Evolutionary conservation across 139 green algal genomes (phyloP).

Genomic region (Chlamydomonas applanata): DNA sequence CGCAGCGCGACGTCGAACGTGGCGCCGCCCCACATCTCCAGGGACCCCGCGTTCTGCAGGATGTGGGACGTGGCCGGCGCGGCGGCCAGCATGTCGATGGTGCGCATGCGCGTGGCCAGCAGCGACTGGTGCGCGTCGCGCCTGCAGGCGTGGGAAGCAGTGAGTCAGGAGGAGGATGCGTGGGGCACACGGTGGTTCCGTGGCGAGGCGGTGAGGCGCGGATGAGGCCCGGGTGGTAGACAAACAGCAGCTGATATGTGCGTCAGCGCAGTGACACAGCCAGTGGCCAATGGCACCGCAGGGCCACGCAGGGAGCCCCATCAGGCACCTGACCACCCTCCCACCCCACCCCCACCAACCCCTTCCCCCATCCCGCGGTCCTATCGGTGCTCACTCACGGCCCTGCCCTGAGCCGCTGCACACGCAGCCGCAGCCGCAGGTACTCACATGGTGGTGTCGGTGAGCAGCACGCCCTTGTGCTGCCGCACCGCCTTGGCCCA

Average conservation of each 20-base stretch:
- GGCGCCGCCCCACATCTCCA: conserved; percentile 94
- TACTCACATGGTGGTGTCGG: conserved; percentile 85
- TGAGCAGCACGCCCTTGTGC: conserved; percentile 88
- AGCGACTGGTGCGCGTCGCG: conserved; percentile 91
- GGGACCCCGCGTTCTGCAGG: conserved; percentile 60
- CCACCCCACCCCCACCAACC: too few relatives aligned
- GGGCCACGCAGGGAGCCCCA: too few relatives aligned
- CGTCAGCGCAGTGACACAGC: too few relatives aligned
- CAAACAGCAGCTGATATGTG: too few relatives aligned
- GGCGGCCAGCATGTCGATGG: conserved; percentile 81
- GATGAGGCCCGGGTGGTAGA: too few relatives aligned
- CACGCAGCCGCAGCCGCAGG: too few relatives aligned
- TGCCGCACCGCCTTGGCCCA: conserved; percentile 81
- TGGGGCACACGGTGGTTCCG: too few relatives aligned
- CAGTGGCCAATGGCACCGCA: too few relatives aligned
- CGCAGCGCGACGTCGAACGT: conserved; percentile 93
- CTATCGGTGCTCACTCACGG: not conserved
- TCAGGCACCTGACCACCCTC: too few relatives aligned
- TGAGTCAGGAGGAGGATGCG: too few relatives aligned
- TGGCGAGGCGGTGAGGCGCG: too few relatives aligned
- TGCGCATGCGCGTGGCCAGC: conserved; percentile 86
- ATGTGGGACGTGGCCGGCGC: conserved; percentile 67
- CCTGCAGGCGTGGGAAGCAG: conserved; percentile 29
- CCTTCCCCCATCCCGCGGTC: too few relatives aligned
- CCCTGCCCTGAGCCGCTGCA: not conserved